Conservation (phyloP, 805 yeast genomes). For the Debaryomyces hansenii region DNA sequence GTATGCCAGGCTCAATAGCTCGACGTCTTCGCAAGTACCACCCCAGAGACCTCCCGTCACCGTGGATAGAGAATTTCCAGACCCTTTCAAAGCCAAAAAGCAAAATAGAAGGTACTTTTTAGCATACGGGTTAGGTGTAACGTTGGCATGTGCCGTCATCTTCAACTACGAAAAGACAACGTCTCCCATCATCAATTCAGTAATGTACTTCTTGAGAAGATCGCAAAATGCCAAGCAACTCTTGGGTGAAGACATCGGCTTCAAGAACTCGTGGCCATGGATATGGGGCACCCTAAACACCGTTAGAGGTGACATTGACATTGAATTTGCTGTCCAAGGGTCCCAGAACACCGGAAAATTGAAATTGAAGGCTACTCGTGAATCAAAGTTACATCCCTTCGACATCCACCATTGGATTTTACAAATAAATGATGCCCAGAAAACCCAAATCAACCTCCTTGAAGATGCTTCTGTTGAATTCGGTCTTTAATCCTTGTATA, state of each 20-base stretch:
- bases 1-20: background rate
- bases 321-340: slow-evolving; percentile 71
- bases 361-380: slow-evolving; percentile 72
- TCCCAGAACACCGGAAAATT: slow-evolving; percentile 52
- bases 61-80: slow-evolving; percentile 80
- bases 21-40: background rate
- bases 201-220: slow-evolving; percentile 81
- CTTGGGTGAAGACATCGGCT: slow-evolving; percentile 76
- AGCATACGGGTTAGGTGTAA: slow-evolving; percentile 38
- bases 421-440: slow-evolving; percentile 20
- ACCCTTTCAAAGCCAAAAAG: slow-evolving; percentile 59
- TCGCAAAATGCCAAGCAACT: slow-evolving; percentile 59
- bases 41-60: slow-evolving; percentile 20
- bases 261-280: slow-evolving; percentile 83
- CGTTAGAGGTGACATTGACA: slow-evolving; percentile 76
- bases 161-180: slow-evolving; percentile 92
- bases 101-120: slow-evolving; percentile 55
- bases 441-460: slow-evolving; percentile 24
- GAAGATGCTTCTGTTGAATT: slow-evolving; percentile 29
- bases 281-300: slow-evolving; percentile 81
- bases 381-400: slow-evolving; percentile 50
- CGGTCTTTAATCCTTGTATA: slow-evolving; percentile 17
- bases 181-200: slow-evolving; percentile 85
- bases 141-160: slow-evolving; percentile 51
- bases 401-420: slow-evolving; percentile 33